phyloP scores from a whole-genome alignment of 2,329 filamentous ascomycete genomes.

The Fusarium mangiferae region DNA sequence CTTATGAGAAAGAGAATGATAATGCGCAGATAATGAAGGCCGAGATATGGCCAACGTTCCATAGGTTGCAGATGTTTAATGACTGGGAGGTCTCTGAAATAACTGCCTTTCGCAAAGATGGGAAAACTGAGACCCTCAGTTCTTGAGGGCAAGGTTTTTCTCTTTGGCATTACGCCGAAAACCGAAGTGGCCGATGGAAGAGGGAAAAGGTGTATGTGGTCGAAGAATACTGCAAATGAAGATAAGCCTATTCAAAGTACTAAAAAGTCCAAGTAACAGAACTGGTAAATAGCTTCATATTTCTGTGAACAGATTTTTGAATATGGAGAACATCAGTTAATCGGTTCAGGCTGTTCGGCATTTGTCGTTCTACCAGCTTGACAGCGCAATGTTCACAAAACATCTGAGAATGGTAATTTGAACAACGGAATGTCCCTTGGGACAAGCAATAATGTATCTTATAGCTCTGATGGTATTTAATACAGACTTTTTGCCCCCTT shows the following conservation, averaged over 20 bases:
- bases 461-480: neutral
- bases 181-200: accelerated
- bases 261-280: accelerated
- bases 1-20: neutral
- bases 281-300: accelerated
- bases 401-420: neutral
- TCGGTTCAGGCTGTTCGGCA: accelerated
- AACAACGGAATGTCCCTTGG: accelerated
- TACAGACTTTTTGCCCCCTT: accelerated
- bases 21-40: neutral
- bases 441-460: accelerated
- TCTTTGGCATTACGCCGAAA: accelerated
- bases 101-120: neutral
- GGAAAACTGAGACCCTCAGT: neutral
- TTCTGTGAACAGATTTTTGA: accelerated
- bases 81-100: neutral
- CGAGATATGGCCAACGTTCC: neutral
- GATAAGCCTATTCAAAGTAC: accelerated
- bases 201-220: accelerated
- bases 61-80: neutral
- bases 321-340: accelerated
- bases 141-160: accelerated
- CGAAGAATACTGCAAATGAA: accelerated
- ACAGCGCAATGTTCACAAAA: neutral
- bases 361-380: neutral